Conservation (phyloP, 148 eudicot species). For the Cornus kousa region DNA sequence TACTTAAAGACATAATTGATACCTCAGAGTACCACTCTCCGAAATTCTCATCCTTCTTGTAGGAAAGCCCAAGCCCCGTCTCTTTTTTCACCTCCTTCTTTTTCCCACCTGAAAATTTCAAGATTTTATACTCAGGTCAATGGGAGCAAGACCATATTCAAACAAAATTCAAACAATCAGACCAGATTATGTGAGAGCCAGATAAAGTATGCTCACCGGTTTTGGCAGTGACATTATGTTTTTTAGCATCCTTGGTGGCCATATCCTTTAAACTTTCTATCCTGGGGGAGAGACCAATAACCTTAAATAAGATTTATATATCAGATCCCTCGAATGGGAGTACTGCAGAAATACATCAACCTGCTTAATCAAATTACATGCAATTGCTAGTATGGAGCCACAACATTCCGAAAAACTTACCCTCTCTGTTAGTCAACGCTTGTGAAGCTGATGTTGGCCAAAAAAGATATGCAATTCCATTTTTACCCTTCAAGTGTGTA, state of each 20-base stretch:
- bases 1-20: neutral
- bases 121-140: neutral
- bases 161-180: neutral
- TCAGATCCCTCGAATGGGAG: too few species aligned
- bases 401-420: too few species aligned
- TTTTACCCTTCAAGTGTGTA: too few species aligned
- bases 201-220: neutral
- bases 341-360: too few species aligned
- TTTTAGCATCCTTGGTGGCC: neutral
- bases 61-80: slow-evolving; percentile 82
- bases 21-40: slow-evolving; percentile 99
- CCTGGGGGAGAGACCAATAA: neutral
- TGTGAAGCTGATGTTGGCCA: too few species aligned
- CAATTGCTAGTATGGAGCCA: too few species aligned
- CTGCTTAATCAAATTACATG: too few species aligned
- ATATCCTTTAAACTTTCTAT: neutral
- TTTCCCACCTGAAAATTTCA: slow-evolving; percentile 48
- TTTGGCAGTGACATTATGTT: neutral
- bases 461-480: too few species aligned
- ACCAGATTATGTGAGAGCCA: neutral
- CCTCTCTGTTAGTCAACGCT: too few species aligned
- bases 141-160: neutral
- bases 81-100: slow-evolving; percentile 94
- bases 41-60: slow-evolving; percentile 87
- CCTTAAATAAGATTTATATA: neutral